Evolutionary conservation across 345 rosid genomes (phyloP).

Genomic region (Corchorus capsularis): DNA sequence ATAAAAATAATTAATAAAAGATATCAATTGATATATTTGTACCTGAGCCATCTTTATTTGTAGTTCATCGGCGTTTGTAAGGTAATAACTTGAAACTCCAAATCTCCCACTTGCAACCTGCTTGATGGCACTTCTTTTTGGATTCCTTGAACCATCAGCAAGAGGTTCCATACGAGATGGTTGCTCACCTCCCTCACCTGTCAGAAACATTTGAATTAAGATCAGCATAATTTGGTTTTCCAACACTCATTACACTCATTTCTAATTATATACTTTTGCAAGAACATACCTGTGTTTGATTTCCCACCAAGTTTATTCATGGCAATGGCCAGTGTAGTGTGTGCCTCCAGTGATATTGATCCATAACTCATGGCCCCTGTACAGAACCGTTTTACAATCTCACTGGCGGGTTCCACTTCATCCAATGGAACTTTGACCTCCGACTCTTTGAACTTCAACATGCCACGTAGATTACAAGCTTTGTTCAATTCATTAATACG

Average conservation of each 20-base stretch:
- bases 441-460: conserved; percentile 77
- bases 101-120: conserved; percentile 99
- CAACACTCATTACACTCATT: background rate
- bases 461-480: conserved; percentile 89
- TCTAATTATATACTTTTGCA: background rate
- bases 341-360: conserved; percentile 97
- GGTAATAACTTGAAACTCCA: conserved; percentile 99
- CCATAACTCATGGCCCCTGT: conserved; percentile 99
- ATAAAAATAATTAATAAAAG: background rate
- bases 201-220: conserved; percentile 9
- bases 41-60: conserved; percentile 99
- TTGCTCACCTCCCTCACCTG: conserved; percentile 99
- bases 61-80: conserved; percentile 96
- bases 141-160: conserved; percentile 88
- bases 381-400: conserved; percentile 95
- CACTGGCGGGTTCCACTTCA: conserved; percentile 95
- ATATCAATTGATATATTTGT: conserved; percentile 12
- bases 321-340: conserved; percentile 80
- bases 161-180: conserved; percentile 96
- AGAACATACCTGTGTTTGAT: conserved; percentile 85
- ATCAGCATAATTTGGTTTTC: background rate
- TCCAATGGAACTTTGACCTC: conserved; percentile 68
- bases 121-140: conserved; percentile 95
- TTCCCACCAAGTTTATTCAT: conserved; percentile 97
- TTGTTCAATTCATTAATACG: conserved; percentile 91